These are phyloP conservation scores for Akanthomyces dipterigenus DNA, from an alignment of 2,329 filamentous ascomycete species.

Conservation along the genomic window DNA sequence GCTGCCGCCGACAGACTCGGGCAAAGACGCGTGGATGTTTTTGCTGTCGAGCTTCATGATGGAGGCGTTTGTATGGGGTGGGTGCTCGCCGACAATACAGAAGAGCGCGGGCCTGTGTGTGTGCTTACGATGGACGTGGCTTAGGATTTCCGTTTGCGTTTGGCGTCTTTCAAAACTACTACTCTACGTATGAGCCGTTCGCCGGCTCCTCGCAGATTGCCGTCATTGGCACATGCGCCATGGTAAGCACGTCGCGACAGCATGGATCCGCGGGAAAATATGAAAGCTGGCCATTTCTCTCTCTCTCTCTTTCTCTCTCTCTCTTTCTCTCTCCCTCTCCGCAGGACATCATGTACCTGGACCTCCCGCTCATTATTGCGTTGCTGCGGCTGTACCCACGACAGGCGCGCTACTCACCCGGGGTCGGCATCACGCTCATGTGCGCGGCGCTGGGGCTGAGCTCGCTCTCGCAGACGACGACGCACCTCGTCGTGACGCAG, in stretches of 20 bases:
- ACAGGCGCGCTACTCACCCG: conserved; percentile 34
- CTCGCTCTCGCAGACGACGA: conserved; percentile 45
- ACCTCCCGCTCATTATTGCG: conserved; percentile 41
- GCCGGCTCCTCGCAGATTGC: conserved; percentile 46
- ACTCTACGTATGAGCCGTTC: conserved; percentile 54
- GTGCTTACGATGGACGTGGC: no score
- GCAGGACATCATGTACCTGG: conserved; percentile 50
- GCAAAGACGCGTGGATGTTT: conserved; percentile 30
- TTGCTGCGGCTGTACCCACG: conserved; percentile 37
- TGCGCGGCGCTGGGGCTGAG: conserved; percentile 44
- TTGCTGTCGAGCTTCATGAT: conserved; percentile 25
- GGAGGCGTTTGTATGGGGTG: conserved; percentile 30
- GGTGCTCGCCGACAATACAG: background rate
- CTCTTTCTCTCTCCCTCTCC: background rate
- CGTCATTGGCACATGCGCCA: conserved; percentile 57
- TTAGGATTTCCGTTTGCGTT: conserved; percentile 62
- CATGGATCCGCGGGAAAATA: no score
- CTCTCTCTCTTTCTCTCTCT: background rate
- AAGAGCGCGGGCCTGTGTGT: no score
- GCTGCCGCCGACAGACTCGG: conserved; percentile 24
- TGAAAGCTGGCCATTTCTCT: no score
- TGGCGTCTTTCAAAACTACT: conserved; percentile 66
- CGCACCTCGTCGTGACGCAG: conserved; percentile 52
- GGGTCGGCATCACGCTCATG: conserved; percentile 43
- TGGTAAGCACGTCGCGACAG: conserved; percentile 28